These are phyloP conservation scores for Lactuca saligna DNA, from an alignment of 129 eudicot species.

Conservation along the genomic window DNA sequence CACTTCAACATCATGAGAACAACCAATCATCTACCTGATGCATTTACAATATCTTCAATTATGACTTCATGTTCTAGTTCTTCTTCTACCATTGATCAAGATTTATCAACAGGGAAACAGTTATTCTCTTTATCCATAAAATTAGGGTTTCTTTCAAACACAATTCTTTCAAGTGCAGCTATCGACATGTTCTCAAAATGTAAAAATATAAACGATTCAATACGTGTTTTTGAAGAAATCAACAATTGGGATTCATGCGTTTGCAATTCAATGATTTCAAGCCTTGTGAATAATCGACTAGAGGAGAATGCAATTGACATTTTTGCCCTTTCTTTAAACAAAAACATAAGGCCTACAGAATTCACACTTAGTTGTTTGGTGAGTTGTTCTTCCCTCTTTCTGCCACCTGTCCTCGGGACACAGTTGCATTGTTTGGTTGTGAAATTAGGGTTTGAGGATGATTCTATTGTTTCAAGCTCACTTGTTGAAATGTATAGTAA, in stretches of 20 bases:
- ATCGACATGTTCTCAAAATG: constrained; percentile 86
- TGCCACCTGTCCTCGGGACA: constrained; percentile 53
- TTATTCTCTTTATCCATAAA: constrained; percentile 49
- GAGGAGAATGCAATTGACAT: constrained; percentile 58
- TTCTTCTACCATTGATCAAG: constrained; percentile 28
- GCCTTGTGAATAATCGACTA: constrained; percentile 41
- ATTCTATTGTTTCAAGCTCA: constrained; percentile 57
- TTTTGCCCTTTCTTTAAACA: constrained; percentile 37
- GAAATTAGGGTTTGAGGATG: constrained; percentile 58
- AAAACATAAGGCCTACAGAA: constrained; percentile 54
- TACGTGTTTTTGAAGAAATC: constrained; percentile 46
- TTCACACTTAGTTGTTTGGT: constrained; percentile 64
- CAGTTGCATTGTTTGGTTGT: constrained; percentile 64
- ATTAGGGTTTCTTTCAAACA: constrained; percentile 55
- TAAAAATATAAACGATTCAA: constrained; percentile 52
- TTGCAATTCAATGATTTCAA: constrained; percentile 76
- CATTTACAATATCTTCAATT: constrained; percentile 50
- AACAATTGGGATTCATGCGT: constrained; percentile 54
- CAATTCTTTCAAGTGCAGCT: constrained; percentile 69
- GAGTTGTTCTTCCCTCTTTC: constrained; percentile 39
- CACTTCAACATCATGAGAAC: constrained; percentile 50
- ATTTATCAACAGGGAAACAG: constrained; percentile 56
- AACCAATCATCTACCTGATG: constrained; percentile 43
- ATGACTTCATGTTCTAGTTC: constrained; percentile 43
- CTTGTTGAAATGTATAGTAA: constrained; percentile 77